phyloP scores from a whole-genome alignment of 768 basidiomycete species.

The Ephemerocybe angulata region DNA sequence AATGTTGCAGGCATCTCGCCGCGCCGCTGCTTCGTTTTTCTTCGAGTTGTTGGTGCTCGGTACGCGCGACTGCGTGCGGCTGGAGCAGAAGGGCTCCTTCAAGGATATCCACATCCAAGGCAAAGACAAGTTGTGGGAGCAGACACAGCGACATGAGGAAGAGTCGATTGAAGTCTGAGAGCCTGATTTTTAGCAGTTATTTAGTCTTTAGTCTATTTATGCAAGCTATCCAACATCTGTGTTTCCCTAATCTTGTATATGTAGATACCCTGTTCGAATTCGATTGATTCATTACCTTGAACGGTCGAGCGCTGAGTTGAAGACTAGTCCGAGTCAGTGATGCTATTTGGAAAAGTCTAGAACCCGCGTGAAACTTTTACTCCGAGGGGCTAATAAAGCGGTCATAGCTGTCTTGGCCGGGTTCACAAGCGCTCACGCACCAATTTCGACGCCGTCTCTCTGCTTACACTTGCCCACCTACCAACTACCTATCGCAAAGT shows the following conservation, averaged over 20 bases:
- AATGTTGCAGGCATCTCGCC: conserved; percentile 69
- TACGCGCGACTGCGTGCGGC: conserved; percentile 85
- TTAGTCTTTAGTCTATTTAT: not conserved
- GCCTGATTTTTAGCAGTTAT: not conserved
- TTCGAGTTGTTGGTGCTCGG: conserved; percentile 94
- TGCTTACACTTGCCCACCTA: not conserved
- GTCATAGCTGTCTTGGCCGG: not conserved
- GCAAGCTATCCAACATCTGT: not conserved
- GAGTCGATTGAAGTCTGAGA: not conserved
- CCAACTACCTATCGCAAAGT: not conserved
- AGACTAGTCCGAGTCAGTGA: not conserved
- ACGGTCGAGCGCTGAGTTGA: not conserved
- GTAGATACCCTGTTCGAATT: not conserved
- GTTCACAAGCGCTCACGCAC: not conserved
- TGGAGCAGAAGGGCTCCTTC: conserved; percentile 72
- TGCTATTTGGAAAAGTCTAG: not conserved
- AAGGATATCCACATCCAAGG: conserved; percentile 82
- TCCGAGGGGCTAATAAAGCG: not conserved
- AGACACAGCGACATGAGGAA: conserved; percentile 17
- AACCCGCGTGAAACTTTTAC: not conserved
- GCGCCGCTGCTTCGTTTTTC: conserved; percentile 95
- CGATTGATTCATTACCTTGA: too few relatives aligned
- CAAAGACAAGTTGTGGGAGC: conserved; percentile 85
- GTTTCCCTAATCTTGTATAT: not conserved
- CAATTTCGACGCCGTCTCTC: not conserved